A percentile compares a stretch with the other conserved stretches of the same genome.
These are phyloP conservation scores for Leucoagaricus sp. DNA, from an alignment of 1,284 basidiomycete genomes.

Conservation along the genomic window DNA sequence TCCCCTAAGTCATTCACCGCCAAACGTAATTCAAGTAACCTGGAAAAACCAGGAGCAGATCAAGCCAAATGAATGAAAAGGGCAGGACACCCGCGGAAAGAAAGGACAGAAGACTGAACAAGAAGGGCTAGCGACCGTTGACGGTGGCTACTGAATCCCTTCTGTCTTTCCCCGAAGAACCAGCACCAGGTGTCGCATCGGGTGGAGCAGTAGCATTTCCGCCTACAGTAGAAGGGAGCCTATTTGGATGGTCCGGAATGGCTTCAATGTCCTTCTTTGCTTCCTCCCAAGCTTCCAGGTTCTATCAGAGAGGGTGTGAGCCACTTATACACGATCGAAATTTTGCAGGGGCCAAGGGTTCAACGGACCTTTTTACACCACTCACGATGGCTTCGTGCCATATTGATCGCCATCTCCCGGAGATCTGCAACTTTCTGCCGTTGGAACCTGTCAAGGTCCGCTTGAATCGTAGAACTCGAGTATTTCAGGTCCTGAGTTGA, in stretches of 20 bases:
- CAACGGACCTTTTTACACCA: slow-evolving; percentile 88
- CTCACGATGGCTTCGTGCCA: slow-evolving; percentile 90
- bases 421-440: slow-evolving; percentile 97
- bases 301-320: slow-evolving; percentile 49
- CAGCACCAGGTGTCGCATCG: slow-evolving; percentile 31
- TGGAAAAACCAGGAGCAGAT: not conserved
- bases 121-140: slow-evolving; percentile 37
- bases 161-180: slow-evolving; percentile 39
- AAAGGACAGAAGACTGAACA: not conserved
- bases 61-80: not conserved
- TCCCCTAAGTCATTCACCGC: not conserved
- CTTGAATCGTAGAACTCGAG: slow-evolving; percentile 94
- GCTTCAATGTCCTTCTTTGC: slow-evolving; percentile 89
- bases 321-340: not conserved
- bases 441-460: slow-evolving; percentile 97
- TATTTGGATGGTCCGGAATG: slow-evolving; percentile 89
- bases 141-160: slow-evolving; percentile 65
- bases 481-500: slow-evolving; percentile 94
- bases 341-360: not conserved
- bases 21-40: not conserved
- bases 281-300: slow-evolving; percentile 95
- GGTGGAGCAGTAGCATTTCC: slow-evolving; percentile 3
- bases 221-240: slow-evolving; percentile 38
- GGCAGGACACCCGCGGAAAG: not conserved
- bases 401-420: slow-evolving; percentile 87